These are phyloP conservation scores for Xerocomus potaroensis DNA, from an alignment of 768 basidiomycete species.

Conservation along the genomic window DNA sequence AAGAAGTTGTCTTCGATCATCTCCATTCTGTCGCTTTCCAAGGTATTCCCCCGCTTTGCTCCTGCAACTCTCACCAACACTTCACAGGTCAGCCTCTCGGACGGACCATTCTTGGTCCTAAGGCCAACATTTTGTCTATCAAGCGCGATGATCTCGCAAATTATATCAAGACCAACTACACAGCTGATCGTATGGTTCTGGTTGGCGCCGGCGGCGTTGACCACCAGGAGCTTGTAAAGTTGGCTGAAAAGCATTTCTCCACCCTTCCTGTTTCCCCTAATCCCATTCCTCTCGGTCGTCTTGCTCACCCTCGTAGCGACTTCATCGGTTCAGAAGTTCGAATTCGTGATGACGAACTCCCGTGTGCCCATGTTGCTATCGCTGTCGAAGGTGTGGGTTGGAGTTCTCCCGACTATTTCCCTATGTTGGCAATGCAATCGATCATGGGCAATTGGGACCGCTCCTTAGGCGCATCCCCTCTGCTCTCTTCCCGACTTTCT, in stretches of 20 bases:
- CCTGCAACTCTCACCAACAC: conserved; percentile 7
- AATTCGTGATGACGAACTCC: conserved; percentile 85
- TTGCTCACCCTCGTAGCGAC: conserved; percentile 67
- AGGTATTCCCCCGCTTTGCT: conserved; percentile 41
- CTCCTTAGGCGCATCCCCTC: conserved; percentile 82
- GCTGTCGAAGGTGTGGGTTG: conserved; percentile 98
- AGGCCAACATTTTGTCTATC: conserved; percentile 94
- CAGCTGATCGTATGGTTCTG: conserved; percentile 97
- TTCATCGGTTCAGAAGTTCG: conserved; percentile 97
- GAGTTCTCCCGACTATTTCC: conserved; percentile 98
- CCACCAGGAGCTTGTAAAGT: conserved; percentile 87
- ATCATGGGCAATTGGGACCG: conserved; percentile 99
- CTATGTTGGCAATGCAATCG: conserved; percentile 97
- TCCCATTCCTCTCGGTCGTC: conserved; percentile 84
- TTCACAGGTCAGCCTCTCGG: conserved; percentile 85
- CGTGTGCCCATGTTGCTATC: conserved; percentile 90
- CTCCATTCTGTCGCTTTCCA: conserved; percentile 96
- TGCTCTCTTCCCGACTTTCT: conserved; percentile 87
- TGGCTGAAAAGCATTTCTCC: conserved; percentile 92
- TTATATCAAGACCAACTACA: conserved; percentile 98
- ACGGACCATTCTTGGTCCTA: conserved; percentile 95
- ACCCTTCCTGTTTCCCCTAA: conserved; percentile 80
- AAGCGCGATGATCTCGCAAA: conserved; percentile 79
- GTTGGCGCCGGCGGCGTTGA: conserved; percentile 96
- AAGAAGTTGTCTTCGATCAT: conserved; percentile 99